Base-by-base conservation (phyloP, 2,329 filamentous ascomycete species). In the Colletotrichum karsti region DNA sequence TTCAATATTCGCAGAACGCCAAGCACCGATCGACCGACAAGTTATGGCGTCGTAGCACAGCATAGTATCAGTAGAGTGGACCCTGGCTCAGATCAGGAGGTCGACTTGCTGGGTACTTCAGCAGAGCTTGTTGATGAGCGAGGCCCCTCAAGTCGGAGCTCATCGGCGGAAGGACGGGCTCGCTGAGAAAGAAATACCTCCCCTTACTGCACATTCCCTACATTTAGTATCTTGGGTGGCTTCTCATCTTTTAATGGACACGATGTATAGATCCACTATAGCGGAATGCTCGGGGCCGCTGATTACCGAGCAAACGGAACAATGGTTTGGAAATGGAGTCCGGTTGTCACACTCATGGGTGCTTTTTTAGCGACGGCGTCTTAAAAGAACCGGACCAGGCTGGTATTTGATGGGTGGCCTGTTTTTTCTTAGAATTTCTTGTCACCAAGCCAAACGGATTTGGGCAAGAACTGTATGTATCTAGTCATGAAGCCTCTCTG, bases 61-160 rank as follows among this genome's bases (percentile, higher is more conserved):
- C 87, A 89, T 62, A 87, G 80, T 64, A 85, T 90, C 66, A 87
- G 79, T 72, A 83, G 84, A 28, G 80, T 90, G 20, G 87, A 90
- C 58, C 85, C 84, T 5, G 79, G 79, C 10, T 78, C 81, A 22
- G 76, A 80, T 39, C 77, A 74, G 4, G 76, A 80, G 8, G 76
- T 82, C 9, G 82, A 88, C 69, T 78, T 87, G 24, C 75, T 88
- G 2, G 87, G 85, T 20, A 85, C 82, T 69, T 81, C 85, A 7
- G 88, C 88, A 1, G 88, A 91, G 75, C 78, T 91, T 15, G 82
- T 91, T 3, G 82, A 87, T 56, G 84, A 77, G 42, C 56, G 62
- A 44, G 55, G 61, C 6, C 24, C 58, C 18, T 65, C 61, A 26
- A 70, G 64, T 18, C 58, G 61, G 24, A 59, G 42, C 24, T 64